phyloP scores from a whole-genome alignment of 108 stramenopile genomes.

The Hondaea fermentalgiana region DNA sequence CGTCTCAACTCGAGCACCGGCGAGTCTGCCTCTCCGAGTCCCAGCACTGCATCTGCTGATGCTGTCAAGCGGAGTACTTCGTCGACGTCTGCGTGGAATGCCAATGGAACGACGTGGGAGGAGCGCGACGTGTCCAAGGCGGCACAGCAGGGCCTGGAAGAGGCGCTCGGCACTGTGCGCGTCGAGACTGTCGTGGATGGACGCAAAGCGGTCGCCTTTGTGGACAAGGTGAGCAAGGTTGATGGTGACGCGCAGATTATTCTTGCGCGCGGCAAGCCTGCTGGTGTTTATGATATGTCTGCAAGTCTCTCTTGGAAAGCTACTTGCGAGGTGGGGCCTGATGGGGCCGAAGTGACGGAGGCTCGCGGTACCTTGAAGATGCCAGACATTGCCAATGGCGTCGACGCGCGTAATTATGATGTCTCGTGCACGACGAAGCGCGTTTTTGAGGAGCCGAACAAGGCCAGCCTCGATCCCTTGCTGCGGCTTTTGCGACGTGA shows the following conservation, averaged over 20 bases:
- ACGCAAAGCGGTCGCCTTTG: neutral
- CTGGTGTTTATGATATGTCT: neutral
- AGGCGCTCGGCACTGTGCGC: neutral
- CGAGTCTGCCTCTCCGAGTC: neutral
- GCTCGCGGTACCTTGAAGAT: neutral
- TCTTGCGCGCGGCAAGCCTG: neutral
- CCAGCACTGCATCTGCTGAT: neutral
- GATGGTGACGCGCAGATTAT: neutral
- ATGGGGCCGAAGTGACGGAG: no score
- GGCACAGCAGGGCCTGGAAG: neutral
- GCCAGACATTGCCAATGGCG: neutral
- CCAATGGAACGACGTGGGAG: neutral
- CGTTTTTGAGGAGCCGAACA: neutral
- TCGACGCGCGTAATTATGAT: neutral
- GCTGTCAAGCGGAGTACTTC: neutral
- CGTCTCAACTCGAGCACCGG: neutral
- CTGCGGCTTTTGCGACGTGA: neutral
- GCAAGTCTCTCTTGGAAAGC: neutral
- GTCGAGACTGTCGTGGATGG: neutral
- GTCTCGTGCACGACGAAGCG: neutral
- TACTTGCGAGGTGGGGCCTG: neutral
- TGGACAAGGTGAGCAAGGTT: neutral
- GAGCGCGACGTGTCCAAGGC: neutral
- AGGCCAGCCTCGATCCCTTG: neutral
- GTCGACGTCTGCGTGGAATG: constrained; percentile 1